Conservation (phyloP, 768 basidiomycete species). For the Serendipita sp. region DNA sequence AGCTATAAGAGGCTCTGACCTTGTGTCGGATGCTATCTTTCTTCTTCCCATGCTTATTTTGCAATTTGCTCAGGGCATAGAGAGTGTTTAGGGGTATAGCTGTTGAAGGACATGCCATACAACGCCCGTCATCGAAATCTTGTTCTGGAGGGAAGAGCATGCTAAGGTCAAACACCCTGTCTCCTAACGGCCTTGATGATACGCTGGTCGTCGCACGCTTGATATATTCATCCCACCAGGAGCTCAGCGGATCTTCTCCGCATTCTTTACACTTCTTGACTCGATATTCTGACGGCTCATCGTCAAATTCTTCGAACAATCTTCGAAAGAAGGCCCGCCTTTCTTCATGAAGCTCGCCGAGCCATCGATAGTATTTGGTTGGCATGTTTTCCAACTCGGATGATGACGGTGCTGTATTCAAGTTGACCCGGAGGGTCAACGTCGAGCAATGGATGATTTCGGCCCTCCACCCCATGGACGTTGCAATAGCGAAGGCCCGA, state of each 20-base stretch:
- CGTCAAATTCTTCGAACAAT: slow-evolving; percentile 4
- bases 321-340: neutral
- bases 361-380: neutral
- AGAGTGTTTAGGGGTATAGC: neutral
- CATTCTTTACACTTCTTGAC: slow-evolving; percentile 3
- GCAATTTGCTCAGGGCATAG: neutral
- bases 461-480: neutral
- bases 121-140: neutral
- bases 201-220: neutral
- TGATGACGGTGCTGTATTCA: neutral
- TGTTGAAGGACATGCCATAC: neutral
- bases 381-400: neutral
- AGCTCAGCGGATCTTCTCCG: neutral
- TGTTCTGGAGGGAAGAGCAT: neutral
- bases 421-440: neutral
- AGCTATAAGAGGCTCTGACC: neutral
- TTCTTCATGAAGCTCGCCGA: neutral
- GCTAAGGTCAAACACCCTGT: neutral
- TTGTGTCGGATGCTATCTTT: neutral
- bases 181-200: neutral
- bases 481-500: neutral
- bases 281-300: neutral
- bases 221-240: neutral
- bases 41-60: neutral
- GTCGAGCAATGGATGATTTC: neutral